Evolutionary conservation across 2,329 filamentous ascomycete genomes (phyloP), one percentile per base, ranked within the genome.

Genomic region (Aspergillus fijiensis): DNA sequence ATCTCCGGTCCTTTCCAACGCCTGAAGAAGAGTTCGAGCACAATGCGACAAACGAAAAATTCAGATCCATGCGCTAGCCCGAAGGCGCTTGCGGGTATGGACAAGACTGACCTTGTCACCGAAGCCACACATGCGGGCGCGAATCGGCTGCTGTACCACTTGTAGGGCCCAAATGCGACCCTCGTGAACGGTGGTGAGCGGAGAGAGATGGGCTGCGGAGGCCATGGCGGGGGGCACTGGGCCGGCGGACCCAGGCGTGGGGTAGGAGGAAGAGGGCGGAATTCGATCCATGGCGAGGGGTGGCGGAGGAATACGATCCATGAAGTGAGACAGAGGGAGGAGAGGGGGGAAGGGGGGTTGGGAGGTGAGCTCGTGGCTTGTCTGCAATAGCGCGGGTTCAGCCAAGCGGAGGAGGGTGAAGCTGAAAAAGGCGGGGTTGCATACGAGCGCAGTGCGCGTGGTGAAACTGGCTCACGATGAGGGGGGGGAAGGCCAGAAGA

Each of bases 121-220:
- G 79, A 98, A 99, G 7, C 95, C 95, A 80, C 95, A 99, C 95
- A 98, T 98, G 63, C 95, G 90, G 66, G 95, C 95, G 69, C 95
- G 87, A 69, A 91, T 84, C 54, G 95, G 95, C 76, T 98, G 92
- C 79, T 99, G 95, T 66, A 91, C 87, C 61, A 97, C 91, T 66
- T 88, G 82, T 54, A 96, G 84, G 63, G 87, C 89, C 75, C 76
- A 81, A 49, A 76, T 76, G 31, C 78, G 76, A 49, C 77, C 78
- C 27, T 80, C 76, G 53, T 75, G 78, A 47, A 76, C 67, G 54
- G 75, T 78, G 7, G 74, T 72, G 21, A 78, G 68, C 7, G 78
- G 72, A 6, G 73, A 71, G n/a, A 79, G 72, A 53, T 74, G 72
- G 53, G 72, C 70, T 58, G 68, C 66, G 19, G 71, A 64, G 19